These are phyloP conservation scores for Ophiostoma sp. DNA, from an alignment of 2,329 filamentous ascomycete species.

Conservation along the genomic window DNA sequence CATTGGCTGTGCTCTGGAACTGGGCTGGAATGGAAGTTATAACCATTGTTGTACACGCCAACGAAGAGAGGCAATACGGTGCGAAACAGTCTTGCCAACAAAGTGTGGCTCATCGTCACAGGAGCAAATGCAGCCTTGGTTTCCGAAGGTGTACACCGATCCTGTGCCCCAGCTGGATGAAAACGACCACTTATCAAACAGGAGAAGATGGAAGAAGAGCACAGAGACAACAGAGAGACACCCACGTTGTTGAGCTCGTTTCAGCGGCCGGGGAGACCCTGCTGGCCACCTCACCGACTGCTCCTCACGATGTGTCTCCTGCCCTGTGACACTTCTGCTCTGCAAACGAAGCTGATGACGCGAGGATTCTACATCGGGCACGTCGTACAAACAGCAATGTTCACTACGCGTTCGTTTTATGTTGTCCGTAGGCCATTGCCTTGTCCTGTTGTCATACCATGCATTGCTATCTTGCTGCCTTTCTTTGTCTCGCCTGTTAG, in stretches of 20 bases:
- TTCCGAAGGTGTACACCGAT: conserved; percentile 19
- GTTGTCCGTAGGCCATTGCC: background rate
- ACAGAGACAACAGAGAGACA: background rate
- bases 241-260: background rate
- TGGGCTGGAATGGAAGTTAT: conserved; percentile 1
- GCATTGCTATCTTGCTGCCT: background rate
- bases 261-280: background rate
- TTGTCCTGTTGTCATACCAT: background rate
- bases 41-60: background rate
- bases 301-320: background rate
- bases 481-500: background rate
- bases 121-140: conserved; percentile 15
- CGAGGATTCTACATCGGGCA: background rate
- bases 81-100: background rate
- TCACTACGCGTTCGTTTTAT: background rate
- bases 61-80: background rate
- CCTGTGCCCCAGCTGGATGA: background rate
- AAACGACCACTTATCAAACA: background rate
- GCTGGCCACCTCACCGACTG: conserved; percentile 4
- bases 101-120: conserved; percentile 16
- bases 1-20: too few species aligned
- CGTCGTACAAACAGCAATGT: background rate
- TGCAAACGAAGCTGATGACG: too few species aligned
- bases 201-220: background rate
- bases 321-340: background rate